Evolutionary conservation across 2,329 filamentous ascomycete genomes (phyloP), one percentile per base, ranked within the genome.

Genomic region (Tolypocladium pustulatum): DNA sequence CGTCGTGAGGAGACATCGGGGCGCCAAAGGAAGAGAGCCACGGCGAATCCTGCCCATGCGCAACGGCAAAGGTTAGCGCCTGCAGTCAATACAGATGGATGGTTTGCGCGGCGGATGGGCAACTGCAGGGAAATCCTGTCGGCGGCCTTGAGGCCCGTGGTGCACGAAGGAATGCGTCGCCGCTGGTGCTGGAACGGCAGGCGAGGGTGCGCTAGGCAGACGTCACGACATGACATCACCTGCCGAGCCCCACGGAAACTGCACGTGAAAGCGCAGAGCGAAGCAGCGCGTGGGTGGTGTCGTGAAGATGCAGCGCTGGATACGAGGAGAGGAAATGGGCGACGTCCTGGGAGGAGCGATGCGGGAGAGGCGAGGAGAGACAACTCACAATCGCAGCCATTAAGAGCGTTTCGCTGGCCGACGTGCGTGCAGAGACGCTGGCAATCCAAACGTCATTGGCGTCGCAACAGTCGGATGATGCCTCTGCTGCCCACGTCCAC

Each of bases 11-110:
- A 71, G 72, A 72, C 72, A 74, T 74, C 65, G 71, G 65, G 58
- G 65, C 64, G 62, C 69, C 65, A 60, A 73, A 66, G 69, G 80
- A 78, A 71, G 76, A 73, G 70, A 82, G 72, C 80, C 80, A 82
- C 65, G 81, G 80, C 49, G 68, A 71, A 56, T 75, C 73, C 73
- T 75, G 56, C 20, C 15, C 49, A 20, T 20, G 49, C 49, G 49
- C 49, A 25, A 61, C 59, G 56, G 56, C 54, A 65, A 57, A n/a
- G 20, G 62, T 61, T 46, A 60, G 60, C 56, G 43, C 53, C 30
- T 13, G 30, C 30, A 13, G 30, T 30, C 49, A 30, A 20, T 6
- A 10, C 15, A 10, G 9, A 4, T 22, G 49, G 10, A 52, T 2
- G 49, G 17, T 34, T n/a, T 34, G 49, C 10, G 30, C 20, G 30